Evolutionary conservation across 768 basidiomycete genomes (phyloP), one percentile per base, ranked within the genome.

Genomic region (Pleurotus sapidus): DNA sequence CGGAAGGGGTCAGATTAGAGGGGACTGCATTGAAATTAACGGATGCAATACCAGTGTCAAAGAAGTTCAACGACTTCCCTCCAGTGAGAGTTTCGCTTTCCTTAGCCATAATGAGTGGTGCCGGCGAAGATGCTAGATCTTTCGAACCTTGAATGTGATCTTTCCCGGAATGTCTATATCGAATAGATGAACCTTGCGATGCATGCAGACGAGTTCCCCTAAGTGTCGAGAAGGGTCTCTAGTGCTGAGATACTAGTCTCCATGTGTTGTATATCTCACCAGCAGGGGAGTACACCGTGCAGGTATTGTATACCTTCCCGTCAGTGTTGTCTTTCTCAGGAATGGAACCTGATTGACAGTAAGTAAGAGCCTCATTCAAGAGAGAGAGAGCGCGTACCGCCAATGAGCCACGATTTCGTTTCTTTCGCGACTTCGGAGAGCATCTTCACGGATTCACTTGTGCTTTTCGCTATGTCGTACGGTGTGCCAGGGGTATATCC

Each of bases 101-200:
- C 92, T 94, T 66, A 24, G 15, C 30, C n/a, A 25, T 17, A 24
- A 11, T 12, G 37, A 51, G 45, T 42, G 62, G 61, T 53, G 55
- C 54, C 18, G 59, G 17, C 5, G 11, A 25, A 27, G n/a, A 49
- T 24, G 17, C 17, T 6, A 8, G 48, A 5, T n/a, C 5, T 43
- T 30, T 39, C 61, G 43, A 56, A 87, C 93, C 78, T 91, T 92
- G 80, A 95, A 95, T 17, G 71, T 91, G 68, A 96, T 94, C 68
- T 91, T 88, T 14, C 93, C 93, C 0, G 91, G 90, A 51, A 99
- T 96, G 66, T 98, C 94, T 60, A 98, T 98, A 68, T 99, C 96
- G 71, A 98, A 99, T 4, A 99, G 77, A 67, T 99, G 97, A 1
- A 98, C 82, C 71, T 99, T 99, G 54, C 96, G 87, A 72, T 98